Percentiles rank a stretch among this genome's conserved stretches.
Conservation (phyloP, 1,284 basidiomycete genomes). For the Malassezia slooffiae region DNA sequence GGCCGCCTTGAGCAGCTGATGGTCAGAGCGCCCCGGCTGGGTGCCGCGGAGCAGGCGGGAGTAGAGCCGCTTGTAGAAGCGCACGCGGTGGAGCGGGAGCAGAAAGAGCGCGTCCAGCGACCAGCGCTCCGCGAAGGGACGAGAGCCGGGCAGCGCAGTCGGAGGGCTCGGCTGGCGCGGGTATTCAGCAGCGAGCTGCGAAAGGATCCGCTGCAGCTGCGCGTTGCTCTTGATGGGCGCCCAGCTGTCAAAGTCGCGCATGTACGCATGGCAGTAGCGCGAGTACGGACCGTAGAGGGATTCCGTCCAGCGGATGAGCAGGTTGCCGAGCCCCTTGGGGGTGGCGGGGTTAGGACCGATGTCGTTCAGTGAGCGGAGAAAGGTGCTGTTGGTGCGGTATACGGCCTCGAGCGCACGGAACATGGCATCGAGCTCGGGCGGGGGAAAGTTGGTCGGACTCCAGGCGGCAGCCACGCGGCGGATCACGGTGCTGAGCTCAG, state of each 20-base stretch:
- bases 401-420: constrained; percentile 83
- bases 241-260: constrained; percentile 72
- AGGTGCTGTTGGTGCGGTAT: constrained; percentile 75
- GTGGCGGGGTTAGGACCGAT: constrained; percentile 84
- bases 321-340: constrained; percentile 87
- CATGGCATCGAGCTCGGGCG: constrained; percentile 79
- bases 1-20: constrained; percentile 66
- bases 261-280: constrained; percentile 64
- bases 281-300: constrained; percentile 64
- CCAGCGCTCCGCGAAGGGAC: constrained; percentile 52
- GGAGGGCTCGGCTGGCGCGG: constrained; percentile 23
- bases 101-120: constrained; percentile 77
- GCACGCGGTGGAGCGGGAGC: constrained; percentile 69
- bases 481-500: constrained; percentile 76
- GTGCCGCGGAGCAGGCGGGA: constrained; percentile 75
- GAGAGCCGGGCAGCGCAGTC: constrained; percentile 26
- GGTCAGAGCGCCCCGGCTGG: constrained; percentile 74
- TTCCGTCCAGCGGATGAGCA: constrained; percentile 91
- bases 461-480: constrained; percentile 95
- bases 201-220: constrained; percentile 60
- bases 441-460: constrained; percentile 87
- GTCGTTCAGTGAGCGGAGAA: constrained; percentile 68
- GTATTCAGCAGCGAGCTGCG: constrained; percentile 55
- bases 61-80: constrained; percentile 89
- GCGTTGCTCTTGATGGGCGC: constrained; percentile 64